These are phyloP conservation scores for Jaminaea rosea DNA, from an alignment of 1,284 basidiomycete species.

Conservation along the genomic window DNA sequence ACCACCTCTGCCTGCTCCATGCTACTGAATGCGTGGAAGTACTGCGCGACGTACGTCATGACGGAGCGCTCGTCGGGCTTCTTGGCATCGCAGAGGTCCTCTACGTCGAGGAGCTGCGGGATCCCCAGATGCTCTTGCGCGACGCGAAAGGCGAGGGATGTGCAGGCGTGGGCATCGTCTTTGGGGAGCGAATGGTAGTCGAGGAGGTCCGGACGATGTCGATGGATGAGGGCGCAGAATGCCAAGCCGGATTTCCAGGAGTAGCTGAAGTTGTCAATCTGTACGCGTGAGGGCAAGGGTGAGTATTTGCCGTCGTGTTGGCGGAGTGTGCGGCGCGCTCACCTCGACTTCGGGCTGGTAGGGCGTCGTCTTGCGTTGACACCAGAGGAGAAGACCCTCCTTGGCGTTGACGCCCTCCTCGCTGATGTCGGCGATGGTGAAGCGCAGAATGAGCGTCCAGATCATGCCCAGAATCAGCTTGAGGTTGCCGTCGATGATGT, in stretches of 20 bases:
- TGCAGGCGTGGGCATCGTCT: constrained; percentile 53
- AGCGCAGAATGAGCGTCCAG: constrained; percentile 80
- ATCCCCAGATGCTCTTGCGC: constrained; percentile 18
- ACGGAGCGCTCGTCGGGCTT: constrained; percentile 89
- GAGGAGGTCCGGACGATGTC: constrained; percentile 86
- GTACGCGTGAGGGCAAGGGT: too few relatives aligned
- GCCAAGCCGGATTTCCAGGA: constrained; percentile 93
- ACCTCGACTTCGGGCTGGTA: too few relatives aligned
- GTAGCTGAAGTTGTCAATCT: constrained; percentile 83
- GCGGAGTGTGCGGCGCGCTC: too few relatives aligned
- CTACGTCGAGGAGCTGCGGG: constrained; percentile 87
- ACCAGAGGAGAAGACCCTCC: constrained; percentile 88
- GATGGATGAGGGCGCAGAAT: constrained; percentile 90
- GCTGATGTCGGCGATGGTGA: constrained; percentile 96
- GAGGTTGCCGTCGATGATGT: constrained; percentile 93
- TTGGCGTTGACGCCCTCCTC: constrained; percentile 95
- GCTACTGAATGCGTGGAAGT: constrained; percentile 93
- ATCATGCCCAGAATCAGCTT: constrained; percentile 98
- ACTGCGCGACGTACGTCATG: constrained; percentile 92
- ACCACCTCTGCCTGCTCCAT: constrained; percentile 95
- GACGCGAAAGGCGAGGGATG: constrained; percentile 15
- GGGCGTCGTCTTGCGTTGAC: constrained; percentile 84
- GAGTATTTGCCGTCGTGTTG: too few relatives aligned
- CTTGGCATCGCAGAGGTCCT: constrained; percentile 80
- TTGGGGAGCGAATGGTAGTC: constrained; percentile 67